Base-by-base conservation (phyloP, 2,329 filamentous ascomycete genomes). In the Cercospora canescens region DNA sequence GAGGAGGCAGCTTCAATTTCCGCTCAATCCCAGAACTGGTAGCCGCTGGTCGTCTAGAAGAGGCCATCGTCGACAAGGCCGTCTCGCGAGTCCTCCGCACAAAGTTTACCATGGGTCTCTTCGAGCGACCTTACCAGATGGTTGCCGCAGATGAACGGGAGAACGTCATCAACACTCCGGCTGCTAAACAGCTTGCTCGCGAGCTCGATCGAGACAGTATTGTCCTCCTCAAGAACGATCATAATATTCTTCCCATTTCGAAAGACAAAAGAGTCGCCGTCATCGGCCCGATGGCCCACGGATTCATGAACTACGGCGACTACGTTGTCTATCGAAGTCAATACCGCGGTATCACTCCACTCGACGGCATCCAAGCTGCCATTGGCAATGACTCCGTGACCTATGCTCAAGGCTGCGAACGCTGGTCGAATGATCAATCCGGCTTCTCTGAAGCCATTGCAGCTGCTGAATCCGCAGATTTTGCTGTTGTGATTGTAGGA, bases 201-300 rank as follows among this genome's bases (percentile, higher is more conserved):
- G 83, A 84, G 62, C 83, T 91, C 26, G 89, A 89, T 18, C 85
- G 87, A 4, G 89, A 93, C 74, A 88, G 88, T 3, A 88, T 92
- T 8, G 90, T 93, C 1, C 81, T 94, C 12, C 80, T 93, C 39
- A 92, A 92, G 78, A 93, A 93, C 71, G 84, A 91, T 9, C 84
- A 85, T 55, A 81, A 81, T n/a, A 77, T 88, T 0, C 81, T 93
- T 1, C 91, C 91, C 0, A 75, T 90, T 2, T 83, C 83, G 32
- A 91, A 89, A 74, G 82, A 84, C 7, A 87, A 87, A 8, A 88
- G 86, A 41, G 83, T 93, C 62, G 90, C 89, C 3, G 88, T 93
- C 26, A 90, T 92, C 71, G 90, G 90, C 0, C 89, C 89, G 2
- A 92, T 92, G 89, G 90, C 88, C 0, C 85, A 90, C 70, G 89